These are phyloP conservation scores for Xerocomus nothofagi DNA, from an alignment of 1,284 basidiomycete species.

Conservation along the genomic window DNA sequence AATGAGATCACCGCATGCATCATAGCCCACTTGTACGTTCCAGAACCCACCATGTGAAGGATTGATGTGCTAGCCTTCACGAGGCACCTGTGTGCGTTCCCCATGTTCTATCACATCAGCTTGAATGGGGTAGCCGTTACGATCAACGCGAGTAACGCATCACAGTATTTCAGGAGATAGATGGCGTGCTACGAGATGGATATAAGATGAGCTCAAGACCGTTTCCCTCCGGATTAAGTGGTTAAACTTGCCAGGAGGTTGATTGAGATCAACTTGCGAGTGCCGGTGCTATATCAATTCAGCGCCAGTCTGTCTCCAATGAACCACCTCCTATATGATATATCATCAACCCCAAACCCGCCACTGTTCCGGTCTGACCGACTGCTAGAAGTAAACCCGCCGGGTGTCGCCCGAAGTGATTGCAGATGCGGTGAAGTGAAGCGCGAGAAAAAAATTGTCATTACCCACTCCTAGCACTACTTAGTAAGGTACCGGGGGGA, in stretches of 20 bases:
- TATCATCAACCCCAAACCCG: background rate
- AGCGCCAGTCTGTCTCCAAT: background rate
- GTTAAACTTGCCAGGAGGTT: background rate
- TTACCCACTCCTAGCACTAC: too few species aligned
- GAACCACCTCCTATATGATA: background rate
- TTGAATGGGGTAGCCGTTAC: too few species aligned
- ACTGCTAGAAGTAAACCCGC: too few species aligned
- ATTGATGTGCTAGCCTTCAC: background rate
- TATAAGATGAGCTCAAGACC: background rate
- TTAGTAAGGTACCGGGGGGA: too few species aligned
- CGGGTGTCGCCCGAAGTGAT: too few species aligned
- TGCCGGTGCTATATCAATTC: background rate
- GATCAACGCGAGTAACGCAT: constrained; percentile 1
- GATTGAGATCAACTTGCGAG: background rate
- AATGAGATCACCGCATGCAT: constrained; percentile 9
- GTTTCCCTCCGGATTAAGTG: background rate
- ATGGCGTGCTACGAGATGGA: background rate
- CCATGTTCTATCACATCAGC: background rate
- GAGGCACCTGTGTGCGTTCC: constrained; percentile 3
- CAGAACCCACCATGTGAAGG: background rate
- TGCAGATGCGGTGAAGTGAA: too few species aligned
- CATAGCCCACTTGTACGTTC: background rate
- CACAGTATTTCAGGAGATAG: background rate
- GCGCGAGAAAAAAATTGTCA: too few species aligned
- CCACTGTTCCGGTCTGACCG: background rate